These are phyloP conservation scores for Geotrichum aggregatum DNA, from an alignment of 1,139 yeast species.

Conservation along the genomic window DNA sequence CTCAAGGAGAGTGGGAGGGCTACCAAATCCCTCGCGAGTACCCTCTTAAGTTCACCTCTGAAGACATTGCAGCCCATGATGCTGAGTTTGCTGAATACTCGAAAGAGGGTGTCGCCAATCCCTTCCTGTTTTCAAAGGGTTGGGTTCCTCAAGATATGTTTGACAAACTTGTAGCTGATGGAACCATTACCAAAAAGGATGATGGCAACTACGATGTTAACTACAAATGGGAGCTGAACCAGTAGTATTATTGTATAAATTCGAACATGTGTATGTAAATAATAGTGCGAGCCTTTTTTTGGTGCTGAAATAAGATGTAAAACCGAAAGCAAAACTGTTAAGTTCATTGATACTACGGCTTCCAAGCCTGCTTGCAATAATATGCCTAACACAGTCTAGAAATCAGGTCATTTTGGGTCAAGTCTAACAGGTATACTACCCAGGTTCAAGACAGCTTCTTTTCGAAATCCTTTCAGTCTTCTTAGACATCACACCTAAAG, in stretches of 20 bases:
- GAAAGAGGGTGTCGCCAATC: slow-evolving; percentile 59
- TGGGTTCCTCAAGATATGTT: slow-evolving; percentile 96
- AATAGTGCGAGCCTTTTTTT: too few relatives aligned
- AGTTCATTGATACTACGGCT: too few relatives aligned
- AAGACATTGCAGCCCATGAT: slow-evolving; percentile 54
- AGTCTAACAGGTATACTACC: too few relatives aligned
- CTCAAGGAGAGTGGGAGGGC: slow-evolving; percentile 44
- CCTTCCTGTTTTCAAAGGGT: slow-evolving; percentile 87
- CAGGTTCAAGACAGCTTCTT: too few relatives aligned
- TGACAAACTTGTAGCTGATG: slow-evolving; percentile 60
- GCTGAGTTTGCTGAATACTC: slow-evolving; percentile 63
- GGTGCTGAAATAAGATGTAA: too few relatives aligned
- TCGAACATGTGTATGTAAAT: background rate
- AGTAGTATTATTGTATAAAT: slow-evolving; percentile 2
- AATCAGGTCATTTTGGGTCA: too few relatives aligned
- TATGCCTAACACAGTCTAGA: too few relatives aligned
- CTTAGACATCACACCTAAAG: too few relatives aligned
- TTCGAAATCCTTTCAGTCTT: too few relatives aligned
- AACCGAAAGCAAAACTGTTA: too few relatives aligned
- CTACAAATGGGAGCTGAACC: slow-evolving; percentile 27
- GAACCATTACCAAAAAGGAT: slow-evolving; percentile 50
- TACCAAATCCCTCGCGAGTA: slow-evolving; percentile 42
- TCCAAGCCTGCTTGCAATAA: too few relatives aligned
- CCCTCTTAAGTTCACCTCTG: slow-evolving; percentile 59
- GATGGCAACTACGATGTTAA: slow-evolving; percentile 46